Evolutionary conservation across 208 protist species (phyloP).

Genomic region (Crithidia expoeki): DNA sequence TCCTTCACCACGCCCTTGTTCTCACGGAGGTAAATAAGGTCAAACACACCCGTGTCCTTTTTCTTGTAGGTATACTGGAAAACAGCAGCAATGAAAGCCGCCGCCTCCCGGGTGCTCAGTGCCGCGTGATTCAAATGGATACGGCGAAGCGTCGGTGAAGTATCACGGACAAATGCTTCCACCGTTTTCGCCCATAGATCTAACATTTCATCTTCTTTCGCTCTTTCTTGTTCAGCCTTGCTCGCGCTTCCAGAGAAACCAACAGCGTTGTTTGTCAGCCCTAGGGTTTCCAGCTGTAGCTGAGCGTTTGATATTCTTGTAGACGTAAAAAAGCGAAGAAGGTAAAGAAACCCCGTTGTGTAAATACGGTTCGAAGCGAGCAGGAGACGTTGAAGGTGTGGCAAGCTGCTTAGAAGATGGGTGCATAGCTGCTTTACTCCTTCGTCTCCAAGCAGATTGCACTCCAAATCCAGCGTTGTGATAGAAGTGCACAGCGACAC

Average conservation of each 20-base stretch:
- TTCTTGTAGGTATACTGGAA: conserved; percentile 3
- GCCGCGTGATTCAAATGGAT: conserved; percentile 48
- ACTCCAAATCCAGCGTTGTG: conserved; percentile 42
- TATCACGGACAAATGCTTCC: conserved; percentile 1
- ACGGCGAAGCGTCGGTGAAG: conserved; percentile 27
- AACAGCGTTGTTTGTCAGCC: conserved; percentile 51
- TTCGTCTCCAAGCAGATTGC: conserved; percentile 34
- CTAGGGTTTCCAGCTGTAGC: conserved; percentile 28
- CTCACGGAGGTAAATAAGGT: conserved; percentile 28
- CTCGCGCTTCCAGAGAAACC: neutral
- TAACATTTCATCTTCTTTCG: neutral
- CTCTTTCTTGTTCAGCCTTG: neutral
- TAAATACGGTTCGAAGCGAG: conserved; percentile 33
- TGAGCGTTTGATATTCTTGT: neutral
- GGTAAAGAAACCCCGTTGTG: conserved; percentile 1
- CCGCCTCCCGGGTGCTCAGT: conserved; percentile 22
- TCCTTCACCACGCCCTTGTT: conserved; percentile 12
- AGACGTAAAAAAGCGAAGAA: neutral
- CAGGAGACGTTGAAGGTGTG: conserved; percentile 31
- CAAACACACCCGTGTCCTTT: conserved; percentile 2
- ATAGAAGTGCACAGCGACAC: neutral
- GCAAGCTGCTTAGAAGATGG: conserved; percentile 13
- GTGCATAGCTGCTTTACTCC: conserved; percentile 25
- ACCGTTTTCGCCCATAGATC: conserved; percentile 7
- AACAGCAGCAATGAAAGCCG: conserved; percentile 18